Evolutionary conservation across 2,329 filamentous ascomycete species (phyloP).

Genomic region (Monosporascus sp.): DNA sequence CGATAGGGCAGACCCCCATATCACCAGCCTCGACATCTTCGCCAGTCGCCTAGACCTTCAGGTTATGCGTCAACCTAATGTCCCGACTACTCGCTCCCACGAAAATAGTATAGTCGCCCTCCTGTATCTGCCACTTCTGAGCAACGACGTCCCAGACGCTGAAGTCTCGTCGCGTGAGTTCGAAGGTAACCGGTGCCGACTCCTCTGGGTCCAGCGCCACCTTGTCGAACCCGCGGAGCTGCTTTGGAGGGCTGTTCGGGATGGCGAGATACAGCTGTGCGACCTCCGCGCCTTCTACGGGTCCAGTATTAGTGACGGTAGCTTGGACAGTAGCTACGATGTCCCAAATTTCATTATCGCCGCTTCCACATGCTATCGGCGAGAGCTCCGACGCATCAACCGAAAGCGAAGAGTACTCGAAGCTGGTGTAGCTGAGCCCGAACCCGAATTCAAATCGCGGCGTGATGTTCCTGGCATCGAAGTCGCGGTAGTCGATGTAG

Average conservation of each 20-base stretch:
- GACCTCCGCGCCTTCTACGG: conserved; percentile 56
- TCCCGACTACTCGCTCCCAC: conserved; percentile 44
- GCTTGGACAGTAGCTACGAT: conserved; percentile 45
- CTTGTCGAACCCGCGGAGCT: conserved; percentile 60
- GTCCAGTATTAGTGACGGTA: conserved; percentile 61
- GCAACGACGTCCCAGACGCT: conserved; percentile 57
- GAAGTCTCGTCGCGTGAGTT: conserved; percentile 54
- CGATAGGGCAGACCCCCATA: not conserved
- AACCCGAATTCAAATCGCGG: conserved; percentile 62
- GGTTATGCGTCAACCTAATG: conserved; percentile 31
- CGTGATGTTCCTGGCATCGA: conserved; percentile 50
- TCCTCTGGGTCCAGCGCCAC: conserved; percentile 43
- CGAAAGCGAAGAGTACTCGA: conserved; percentile 46
- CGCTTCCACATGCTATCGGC: conserved; percentile 35
- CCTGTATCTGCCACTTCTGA: conserved; percentile 56
- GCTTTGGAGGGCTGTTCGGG: conserved; percentile 35
- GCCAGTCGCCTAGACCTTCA: conserved; percentile 16
- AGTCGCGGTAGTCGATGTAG: conserved; percentile 61
- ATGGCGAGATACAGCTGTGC: conserved; percentile 54
- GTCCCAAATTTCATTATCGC: conserved; percentile 43
- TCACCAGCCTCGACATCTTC: not conserved
- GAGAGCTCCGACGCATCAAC: conserved; percentile 28
- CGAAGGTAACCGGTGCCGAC: conserved; percentile 44
- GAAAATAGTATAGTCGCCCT: conserved; percentile 34
- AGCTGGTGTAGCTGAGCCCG: conserved; percentile 63